Evolutionary conservation across 768 basidiomycete genomes (phyloP), one percentile per base, ranked within the genome.

Genomic region (Fomitopsis serialis): DNA sequence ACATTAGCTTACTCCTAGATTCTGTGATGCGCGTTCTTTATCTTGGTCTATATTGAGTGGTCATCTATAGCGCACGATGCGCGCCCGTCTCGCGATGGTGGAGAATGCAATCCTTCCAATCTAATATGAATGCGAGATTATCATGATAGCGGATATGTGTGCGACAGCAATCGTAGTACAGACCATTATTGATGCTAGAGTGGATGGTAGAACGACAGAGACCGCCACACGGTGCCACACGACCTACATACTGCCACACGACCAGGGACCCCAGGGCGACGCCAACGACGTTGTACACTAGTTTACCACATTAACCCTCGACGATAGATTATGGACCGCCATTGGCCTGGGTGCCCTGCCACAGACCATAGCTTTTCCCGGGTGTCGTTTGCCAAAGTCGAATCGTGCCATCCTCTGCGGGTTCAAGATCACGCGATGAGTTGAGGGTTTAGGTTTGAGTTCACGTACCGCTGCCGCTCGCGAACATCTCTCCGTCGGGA

Each of bases 351-450:
- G 62, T 66, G 22, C 87, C 87, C 70, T 89, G 85, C 89, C 89
- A 98, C 57, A 97, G 74, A 45, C 96, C 96, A 63, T 98, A 98
- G 8, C 81, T 78, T 69, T 91, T 96, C 11, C 90, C 89, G 10
- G 94, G 94, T 9, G 84, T 92, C n/a, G 91, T 96, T 72, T 97
- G 96, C 95, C 95, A 98, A 52, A 98, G 74, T 43, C 96, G 85
- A 63, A 98, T 96, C 4, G 96, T 98, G 42, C 93, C 91, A 90
- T 64, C 21, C 23, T 50, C 37, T 57, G 42, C 49, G 42, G 21
- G 25, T 42, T 32, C 29, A 32, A 11, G 48, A 56, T 62, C 36
- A 63, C 19, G 36, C 21, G n/a, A 36, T 34, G 21, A 22, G 35
- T 15, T 8, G 36, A 37, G 35, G n/a, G 22, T 46, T 11, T 27